Percentiles rank a stretch among this genome's conserved stretches.
Evolutionary conservation across 2,329 filamentous ascomycete species (phyloP).

Genomic region (Penicillium fuscoglaucum): DNA sequence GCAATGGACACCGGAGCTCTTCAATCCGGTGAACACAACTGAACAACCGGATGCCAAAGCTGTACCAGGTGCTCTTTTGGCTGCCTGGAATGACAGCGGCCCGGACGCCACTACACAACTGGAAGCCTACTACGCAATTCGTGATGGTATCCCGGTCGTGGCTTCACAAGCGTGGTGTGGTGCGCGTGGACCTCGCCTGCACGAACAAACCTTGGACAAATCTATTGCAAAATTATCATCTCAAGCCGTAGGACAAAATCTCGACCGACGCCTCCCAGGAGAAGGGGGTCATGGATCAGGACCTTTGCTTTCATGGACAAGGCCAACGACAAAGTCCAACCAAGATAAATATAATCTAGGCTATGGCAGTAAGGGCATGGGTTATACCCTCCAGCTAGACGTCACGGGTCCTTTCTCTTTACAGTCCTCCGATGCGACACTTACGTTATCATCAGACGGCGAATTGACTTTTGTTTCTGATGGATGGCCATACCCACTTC

Average conservation of each 20-base stretch:
- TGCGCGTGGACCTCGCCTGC: conserved; percentile 44
- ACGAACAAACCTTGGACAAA: conserved; percentile 39
- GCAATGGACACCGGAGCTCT: conserved; percentile 53
- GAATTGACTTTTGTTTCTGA: conserved; percentile 48
- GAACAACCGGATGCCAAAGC: conserved; percentile 48
- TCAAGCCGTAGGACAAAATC: conserved; percentile 50
- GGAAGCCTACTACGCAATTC: conserved; percentile 55
- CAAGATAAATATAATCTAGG: conserved; percentile 29
- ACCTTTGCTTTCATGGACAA: conserved; percentile 39
- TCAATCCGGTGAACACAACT: conserved; percentile 51
- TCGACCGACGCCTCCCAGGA: conserved; percentile 38
- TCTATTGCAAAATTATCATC: conserved; percentile 47
- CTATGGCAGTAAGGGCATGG: conserved; percentile 55
- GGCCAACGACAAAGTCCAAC: conserved; percentile 38
- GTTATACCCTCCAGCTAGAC: conserved; percentile 56
- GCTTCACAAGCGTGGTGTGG: conserved; percentile 58
- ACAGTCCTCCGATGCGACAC: conserved; percentile 45
- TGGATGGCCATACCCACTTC: conserved; percentile 52
- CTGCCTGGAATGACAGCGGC: conserved; percentile 59
- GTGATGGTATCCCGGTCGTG: conserved; percentile 52
- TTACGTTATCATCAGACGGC: conserved; percentile 40
- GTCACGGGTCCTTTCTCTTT: conserved; percentile 50
- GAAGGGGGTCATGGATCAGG: not conserved
- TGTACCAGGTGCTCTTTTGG: conserved; percentile 52
- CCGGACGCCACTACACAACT: conserved; percentile 53